Conservation (phyloP, 169 alveolate species). For the Theileria sp. region DNA sequence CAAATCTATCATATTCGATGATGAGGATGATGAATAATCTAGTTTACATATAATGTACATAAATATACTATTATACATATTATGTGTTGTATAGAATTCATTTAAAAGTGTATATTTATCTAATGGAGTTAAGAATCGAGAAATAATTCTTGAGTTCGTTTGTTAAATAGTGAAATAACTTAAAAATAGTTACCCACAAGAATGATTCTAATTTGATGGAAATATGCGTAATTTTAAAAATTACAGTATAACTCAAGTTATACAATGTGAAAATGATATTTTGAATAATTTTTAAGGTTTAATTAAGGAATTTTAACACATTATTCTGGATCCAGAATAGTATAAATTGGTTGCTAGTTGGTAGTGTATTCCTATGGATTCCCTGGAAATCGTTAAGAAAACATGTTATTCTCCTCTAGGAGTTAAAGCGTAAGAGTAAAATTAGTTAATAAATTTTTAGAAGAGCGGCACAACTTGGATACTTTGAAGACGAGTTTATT, state of each 20-base stretch:
- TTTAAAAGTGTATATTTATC: not conserved
- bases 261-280: not conserved
- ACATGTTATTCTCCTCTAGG: not conserved
- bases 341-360: not conserved
- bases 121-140: not conserved
- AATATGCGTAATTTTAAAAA: not conserved
- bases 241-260: not conserved
- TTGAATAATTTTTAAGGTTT: not conserved
- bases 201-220: not conserved
- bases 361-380: not conserved
- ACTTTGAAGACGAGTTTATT: constrained; percentile 46
- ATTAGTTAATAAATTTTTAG: not conserved
- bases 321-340: not conserved
- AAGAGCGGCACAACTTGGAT: constrained; percentile 21
- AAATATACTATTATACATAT: not conserved
- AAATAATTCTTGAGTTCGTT: too few species aligned
- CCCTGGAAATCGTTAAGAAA: not conserved
- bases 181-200: not conserved
- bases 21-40: constrained; percentile 39
- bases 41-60: not conserved
- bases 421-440: not conserved
- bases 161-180: not conserved
- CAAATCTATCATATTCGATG: constrained; percentile 62
- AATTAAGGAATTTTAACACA: not conserved
- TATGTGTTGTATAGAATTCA: not conserved